Conservation (phyloP, 2,329 filamentous ascomycete genomes). For the Colletotrichum sp. region DNA sequence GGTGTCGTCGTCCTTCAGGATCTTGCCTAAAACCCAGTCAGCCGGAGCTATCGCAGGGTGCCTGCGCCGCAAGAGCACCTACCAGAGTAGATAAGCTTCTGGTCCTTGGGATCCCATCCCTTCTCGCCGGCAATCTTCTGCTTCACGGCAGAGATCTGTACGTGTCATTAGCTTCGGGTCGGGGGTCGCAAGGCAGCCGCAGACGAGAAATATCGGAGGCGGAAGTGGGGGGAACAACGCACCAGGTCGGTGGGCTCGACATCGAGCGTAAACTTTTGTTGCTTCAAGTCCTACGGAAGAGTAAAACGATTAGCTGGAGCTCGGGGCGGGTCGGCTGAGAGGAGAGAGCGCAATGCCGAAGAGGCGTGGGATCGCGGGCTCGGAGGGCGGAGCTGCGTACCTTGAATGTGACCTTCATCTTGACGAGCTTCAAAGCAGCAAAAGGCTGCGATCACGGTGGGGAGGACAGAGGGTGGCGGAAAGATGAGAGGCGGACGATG, state of each 20-base stretch:
- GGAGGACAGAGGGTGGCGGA: neutral
- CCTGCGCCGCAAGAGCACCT: slow-evolving; percentile 37
- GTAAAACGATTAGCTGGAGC: slow-evolving; percentile 10
- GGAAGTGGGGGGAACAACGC: slow-evolving; percentile 48
- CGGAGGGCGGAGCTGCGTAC: slow-evolving; percentile 41
- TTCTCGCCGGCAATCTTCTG: slow-evolving; percentile 91
- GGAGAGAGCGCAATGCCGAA: neutral
- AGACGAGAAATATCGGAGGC: slow-evolving; percentile 20
- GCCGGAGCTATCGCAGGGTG: neutral
- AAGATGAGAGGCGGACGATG: neutral
- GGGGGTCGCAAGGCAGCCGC: slow-evolving; percentile 14
- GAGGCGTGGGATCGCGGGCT: neutral
- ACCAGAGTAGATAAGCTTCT: slow-evolving; percentile 99
- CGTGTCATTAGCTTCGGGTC: slow-evolving; percentile 25
- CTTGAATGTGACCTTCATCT: slow-evolving; percentile 74
- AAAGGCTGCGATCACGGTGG: slow-evolving; percentile 23
- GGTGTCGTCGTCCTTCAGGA: slow-evolving; percentile 96
- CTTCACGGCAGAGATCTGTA: slow-evolving; percentile 87
- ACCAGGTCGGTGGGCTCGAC: slow-evolving; percentile 92
- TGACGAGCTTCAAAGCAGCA: slow-evolving; percentile 45
- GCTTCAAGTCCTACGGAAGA: slow-evolving; percentile 83
- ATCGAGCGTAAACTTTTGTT: slow-evolving; percentile 97
- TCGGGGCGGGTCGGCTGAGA: neutral
- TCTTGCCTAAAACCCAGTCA: slow-evolving; percentile 74
- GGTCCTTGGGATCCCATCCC: slow-evolving; percentile 87